Evolutionary conservation across 169 alveolate species (phyloP).

Genomic region (Plasmodium reichenowi): DNA sequence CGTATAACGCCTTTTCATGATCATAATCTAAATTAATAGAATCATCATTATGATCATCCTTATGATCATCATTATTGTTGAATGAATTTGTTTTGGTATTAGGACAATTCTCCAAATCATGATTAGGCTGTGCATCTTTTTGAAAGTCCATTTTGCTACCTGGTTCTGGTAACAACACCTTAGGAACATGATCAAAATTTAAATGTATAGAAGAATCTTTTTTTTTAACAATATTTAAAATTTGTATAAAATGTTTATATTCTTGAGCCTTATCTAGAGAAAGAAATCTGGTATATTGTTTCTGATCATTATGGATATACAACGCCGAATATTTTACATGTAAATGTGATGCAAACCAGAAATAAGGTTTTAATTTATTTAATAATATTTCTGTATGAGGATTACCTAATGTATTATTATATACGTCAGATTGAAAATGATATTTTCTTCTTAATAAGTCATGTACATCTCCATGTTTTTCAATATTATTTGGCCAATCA

Average conservation of each 20-base stretch:
- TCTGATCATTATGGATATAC: slow-evolving; percentile 79
- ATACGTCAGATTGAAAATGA: slow-evolving; percentile 78
- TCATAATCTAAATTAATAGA: too few species aligned
- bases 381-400: slow-evolving; percentile 81
- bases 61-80: background rate
- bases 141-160: too few species aligned
- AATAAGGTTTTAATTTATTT: slow-evolving; percentile 79
- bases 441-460: slow-evolving; percentile 87
- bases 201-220: background rate
- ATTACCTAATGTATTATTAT: slow-evolving; percentile 78
- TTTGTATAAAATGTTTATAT: slow-evolving; percentile 50
- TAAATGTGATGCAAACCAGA: slow-evolving; percentile 85
- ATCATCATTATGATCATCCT: background rate
- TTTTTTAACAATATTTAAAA: slow-evolving; percentile 33
- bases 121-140: too few species aligned
- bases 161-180: background rate
- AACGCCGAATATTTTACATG: slow-evolving; percentile 83
- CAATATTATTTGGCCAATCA: slow-evolving; percentile 97
- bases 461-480: slow-evolving; percentile 87
- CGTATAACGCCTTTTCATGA: too few species aligned
- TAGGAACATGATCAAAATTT: slow-evolving; percentile 23
- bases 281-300: slow-evolving; percentile 19
- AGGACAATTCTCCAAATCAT: too few species aligned
- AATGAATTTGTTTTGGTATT: background rate
- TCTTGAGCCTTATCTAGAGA: slow-evolving; percentile 62